Conservation (phyloP, 2,329 filamentous ascomycete genomes). For the Rugonectria rugulosa region DNA sequence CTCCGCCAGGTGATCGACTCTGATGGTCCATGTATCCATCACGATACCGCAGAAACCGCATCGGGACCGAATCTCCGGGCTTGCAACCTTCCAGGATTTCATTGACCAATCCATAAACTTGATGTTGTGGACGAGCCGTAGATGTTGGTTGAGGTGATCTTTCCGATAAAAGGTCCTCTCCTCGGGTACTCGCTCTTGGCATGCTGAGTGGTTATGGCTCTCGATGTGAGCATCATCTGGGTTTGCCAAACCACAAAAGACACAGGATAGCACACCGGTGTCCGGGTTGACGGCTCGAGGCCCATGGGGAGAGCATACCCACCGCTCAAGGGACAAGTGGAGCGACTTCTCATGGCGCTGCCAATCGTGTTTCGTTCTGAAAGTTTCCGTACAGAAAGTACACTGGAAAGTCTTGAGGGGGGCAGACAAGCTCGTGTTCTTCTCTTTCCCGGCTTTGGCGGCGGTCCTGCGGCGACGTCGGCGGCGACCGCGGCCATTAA, state of each 20-base stretch:
- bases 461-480: slow-evolving; percentile 57
- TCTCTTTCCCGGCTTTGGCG: slow-evolving; percentile 46
- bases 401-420: slow-evolving; percentile 69
- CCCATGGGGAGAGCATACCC: slow-evolving; percentile 69
- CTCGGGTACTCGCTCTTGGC: slow-evolving; percentile 68
- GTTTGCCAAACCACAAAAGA: slow-evolving; percentile 65
- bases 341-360: slow-evolving; percentile 74
- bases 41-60: slow-evolving; percentile 72
- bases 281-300: slow-evolving; percentile 64
- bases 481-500: slow-evolving; percentile 54
- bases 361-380: slow-evolving; percentile 74
- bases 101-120: slow-evolving; percentile 71
- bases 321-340: slow-evolving; percentile 70
- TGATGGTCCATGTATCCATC: slow-evolving; percentile 67
- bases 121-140: slow-evolving; percentile 67
- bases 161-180: slow-evolving; percentile 74
- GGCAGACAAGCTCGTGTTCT: slow-evolving; percentile 44
- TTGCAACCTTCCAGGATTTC: slow-evolving; percentile 67
- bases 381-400: slow-evolving; percentile 74
- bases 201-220: slow-evolving; percentile 67
- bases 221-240: slow-evolving; percentile 65
- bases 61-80: slow-evolving; percentile 67
- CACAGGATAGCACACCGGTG: slow-evolving; percentile 63
- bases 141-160: slow-evolving; percentile 71
- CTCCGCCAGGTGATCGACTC: slow-evolving; percentile 70